phyloP scores from a whole-genome alignment of 805 yeast species.

The Sungouiozyma intestinalis region DNA sequence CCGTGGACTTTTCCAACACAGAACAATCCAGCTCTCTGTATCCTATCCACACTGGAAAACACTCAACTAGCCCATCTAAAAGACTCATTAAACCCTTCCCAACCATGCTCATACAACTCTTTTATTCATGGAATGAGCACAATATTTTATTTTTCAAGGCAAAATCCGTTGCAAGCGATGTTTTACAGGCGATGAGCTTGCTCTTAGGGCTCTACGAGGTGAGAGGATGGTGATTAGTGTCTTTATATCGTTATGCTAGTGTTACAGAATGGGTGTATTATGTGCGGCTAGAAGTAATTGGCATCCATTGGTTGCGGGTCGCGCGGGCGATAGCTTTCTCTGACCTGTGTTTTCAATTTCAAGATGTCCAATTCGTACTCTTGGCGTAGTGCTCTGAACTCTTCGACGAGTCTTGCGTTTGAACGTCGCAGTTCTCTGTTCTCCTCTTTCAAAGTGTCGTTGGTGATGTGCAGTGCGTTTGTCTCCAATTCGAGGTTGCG shows the following conservation, averaged over 20 bases:
- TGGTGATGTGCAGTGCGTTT: neutral
- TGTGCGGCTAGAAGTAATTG: neutral
- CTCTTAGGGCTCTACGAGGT: too few relatives aligned
- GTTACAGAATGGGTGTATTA: too few relatives aligned
- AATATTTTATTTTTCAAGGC: too few relatives aligned
- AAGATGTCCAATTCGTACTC: neutral
- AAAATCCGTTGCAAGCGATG: too few relatives aligned
- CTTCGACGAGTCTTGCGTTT: neutral
- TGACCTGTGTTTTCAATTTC: neutral
- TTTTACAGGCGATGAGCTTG: too few relatives aligned
- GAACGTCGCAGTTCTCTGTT: neutral
- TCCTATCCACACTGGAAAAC: too few relatives aligned
- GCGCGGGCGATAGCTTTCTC: neutral
- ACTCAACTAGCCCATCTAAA: too few relatives aligned
- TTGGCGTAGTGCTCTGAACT: neutral
- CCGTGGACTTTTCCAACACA: too few relatives aligned
- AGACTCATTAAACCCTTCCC: too few relatives aligned
- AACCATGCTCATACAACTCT: too few relatives aligned
- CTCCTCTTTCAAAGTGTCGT: neutral
- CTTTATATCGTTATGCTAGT: neutral
- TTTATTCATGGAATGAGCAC: too few relatives aligned
- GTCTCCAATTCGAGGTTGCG: neutral
- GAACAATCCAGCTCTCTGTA: too few relatives aligned
- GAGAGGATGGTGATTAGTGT: neutral
- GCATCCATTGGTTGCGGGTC: neutral